A percentile compares a stretch with the other conserved stretches of the same genome.
These are phyloP conservation scores for Xylariaceae sp. DNA, from an alignment of 2,329 filamentous ascomycete genomes.

Conservation along the genomic window DNA sequence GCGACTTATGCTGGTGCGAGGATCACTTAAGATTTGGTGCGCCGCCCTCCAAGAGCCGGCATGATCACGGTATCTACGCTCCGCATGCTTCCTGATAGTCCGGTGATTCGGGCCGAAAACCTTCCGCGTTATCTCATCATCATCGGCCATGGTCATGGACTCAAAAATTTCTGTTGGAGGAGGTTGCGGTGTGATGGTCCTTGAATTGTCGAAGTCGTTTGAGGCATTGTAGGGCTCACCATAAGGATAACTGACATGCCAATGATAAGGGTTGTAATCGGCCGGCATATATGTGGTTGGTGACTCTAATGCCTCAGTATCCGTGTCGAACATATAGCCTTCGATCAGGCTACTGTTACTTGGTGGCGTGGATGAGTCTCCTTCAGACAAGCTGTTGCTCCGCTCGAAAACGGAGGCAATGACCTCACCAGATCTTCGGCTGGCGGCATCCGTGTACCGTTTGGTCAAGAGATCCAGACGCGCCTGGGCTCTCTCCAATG, in stretches of 20 bases:
- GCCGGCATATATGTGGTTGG: slow-evolving; percentile 23
- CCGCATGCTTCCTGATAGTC: slow-evolving; percentile 34
- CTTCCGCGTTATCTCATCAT: slow-evolving; percentile 22
- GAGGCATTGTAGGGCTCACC: slow-evolving; percentile 19
- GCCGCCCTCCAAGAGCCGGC: slow-evolving; percentile 41
- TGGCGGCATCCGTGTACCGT: slow-evolving; percentile 33
- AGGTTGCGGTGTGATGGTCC: slow-evolving; percentile 26
- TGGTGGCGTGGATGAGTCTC: slow-evolving; percentile 37
- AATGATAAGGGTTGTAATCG: slow-evolving; percentile 32
- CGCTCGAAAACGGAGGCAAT: slow-evolving; percentile 48
- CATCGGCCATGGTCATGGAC: slow-evolving; percentile 26
- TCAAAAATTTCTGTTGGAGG: slow-evolving; percentile 26
- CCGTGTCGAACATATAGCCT: slow-evolving; percentile 22
- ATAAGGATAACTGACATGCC: slow-evolving; percentile 32
- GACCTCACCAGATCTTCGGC: slow-evolving; percentile 28
- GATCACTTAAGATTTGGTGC: slow-evolving; percentile 32
- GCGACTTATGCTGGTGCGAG: slow-evolving; percentile 36
- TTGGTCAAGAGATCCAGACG: slow-evolving; percentile 41
- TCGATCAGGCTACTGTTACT: slow-evolving; percentile 29
- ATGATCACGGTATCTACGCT: slow-evolving; percentile 38
- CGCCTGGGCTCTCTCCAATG: slow-evolving; percentile 33
- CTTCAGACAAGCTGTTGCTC: slow-evolving; percentile 44
- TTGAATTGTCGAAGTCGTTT: slow-evolving; percentile 20
- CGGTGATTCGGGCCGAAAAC: slow-evolving; percentile 32
- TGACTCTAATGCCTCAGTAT: slow-evolving; percentile 24